Evolutionary conservation across 192 early-diverging fungal species (phyloP), one percentile per base, ranked within the genome.

Genomic region (Backusella macrospora): DNA sequence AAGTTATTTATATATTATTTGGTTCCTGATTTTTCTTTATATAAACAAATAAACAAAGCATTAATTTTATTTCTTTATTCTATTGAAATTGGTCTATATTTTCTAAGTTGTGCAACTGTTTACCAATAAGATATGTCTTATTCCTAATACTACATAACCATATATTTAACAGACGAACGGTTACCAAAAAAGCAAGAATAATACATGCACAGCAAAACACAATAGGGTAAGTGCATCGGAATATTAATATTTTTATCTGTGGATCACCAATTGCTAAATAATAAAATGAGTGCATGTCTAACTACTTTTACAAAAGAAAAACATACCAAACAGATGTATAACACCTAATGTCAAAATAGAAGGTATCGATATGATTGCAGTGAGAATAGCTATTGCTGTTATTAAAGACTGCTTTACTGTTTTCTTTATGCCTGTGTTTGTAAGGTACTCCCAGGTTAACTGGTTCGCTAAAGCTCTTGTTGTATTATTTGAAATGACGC

Each of bases 81-180:
- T 5, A 7, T 42, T 69, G 26, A 43, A 23, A 44, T n/a, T 21
- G 44, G 4, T 42, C 26, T 45, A 21, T 67, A 23, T 71, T 62
- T 23, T 65, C 46, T 47, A 96, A 68, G 78, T 98, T 98, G 75
- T 95, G 94, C 71, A 98, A 83, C 71, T 82, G 83, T 42, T 88
- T 83, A 4, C 96, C 96, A 44, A 96, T 90, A 29, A 95, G 80
- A 71, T 93, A 98, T 71, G 89, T 86, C 42, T 93, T 92, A 47
- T 98, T 95, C 8, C 90, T 83, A 7, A 96, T 87, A 67, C 84
- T 75, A 21, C 90, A 86, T 69, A 91, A 89, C 95, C 95, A 97
- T 7, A 77, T 64, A 44, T 42, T 38, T 21, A 52, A 42, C 5
- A 76, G 47, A 8, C 68, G 44, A 40, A 76, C 23, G 9, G 39